Evolutionary conservation across 495 filamentous ascomycete species (phyloP).

Genomic region (Tuber magnatum): DNA sequence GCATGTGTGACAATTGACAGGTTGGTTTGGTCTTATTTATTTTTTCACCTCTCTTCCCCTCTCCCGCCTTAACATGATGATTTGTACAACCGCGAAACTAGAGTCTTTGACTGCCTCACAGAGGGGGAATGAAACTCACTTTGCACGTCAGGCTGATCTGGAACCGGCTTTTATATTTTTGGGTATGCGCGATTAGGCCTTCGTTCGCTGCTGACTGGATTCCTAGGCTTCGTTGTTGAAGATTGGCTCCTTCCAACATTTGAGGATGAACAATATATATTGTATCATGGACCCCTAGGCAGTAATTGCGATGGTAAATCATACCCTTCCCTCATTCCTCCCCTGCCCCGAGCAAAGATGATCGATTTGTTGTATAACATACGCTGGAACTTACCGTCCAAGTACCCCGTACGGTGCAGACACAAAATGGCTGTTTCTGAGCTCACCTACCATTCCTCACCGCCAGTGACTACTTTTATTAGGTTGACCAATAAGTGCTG

Average conservation of each 20-base stretch:
- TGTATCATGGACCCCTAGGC: background rate
- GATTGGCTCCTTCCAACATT: background rate
- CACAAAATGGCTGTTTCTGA: constrained; percentile 90
- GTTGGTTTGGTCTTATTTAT: constrained; percentile 11
- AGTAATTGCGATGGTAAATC: background rate
- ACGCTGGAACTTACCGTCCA: constrained; percentile 99
- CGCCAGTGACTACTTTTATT: constrained; percentile 1
- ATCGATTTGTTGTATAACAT: constrained; percentile 68
- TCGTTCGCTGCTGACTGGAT: background rate
- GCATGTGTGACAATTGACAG: background rate
- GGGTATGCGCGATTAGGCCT: background rate
- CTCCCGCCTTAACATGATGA: constrained; percentile 53
- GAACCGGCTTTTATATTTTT: background rate
- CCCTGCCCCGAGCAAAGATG: constrained; percentile 56
- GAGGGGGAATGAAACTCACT: constrained; percentile 84
- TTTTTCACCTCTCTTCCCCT: constrained; percentile 14
- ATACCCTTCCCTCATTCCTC: constrained; percentile 7
- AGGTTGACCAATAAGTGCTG: constrained; percentile 7
- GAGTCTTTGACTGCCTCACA: constrained; percentile 91
- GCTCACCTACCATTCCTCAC: constrained; percentile 38
- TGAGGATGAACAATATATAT: background rate
- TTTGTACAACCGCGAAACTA: constrained; percentile 94
- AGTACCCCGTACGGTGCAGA: constrained; percentile 72
- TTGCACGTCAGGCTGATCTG: constrained; percentile 99
- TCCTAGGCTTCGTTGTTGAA: background rate